Conservation (phyloP, 352 stramenopile species). For the Phytophthora brassicae region DNA sequence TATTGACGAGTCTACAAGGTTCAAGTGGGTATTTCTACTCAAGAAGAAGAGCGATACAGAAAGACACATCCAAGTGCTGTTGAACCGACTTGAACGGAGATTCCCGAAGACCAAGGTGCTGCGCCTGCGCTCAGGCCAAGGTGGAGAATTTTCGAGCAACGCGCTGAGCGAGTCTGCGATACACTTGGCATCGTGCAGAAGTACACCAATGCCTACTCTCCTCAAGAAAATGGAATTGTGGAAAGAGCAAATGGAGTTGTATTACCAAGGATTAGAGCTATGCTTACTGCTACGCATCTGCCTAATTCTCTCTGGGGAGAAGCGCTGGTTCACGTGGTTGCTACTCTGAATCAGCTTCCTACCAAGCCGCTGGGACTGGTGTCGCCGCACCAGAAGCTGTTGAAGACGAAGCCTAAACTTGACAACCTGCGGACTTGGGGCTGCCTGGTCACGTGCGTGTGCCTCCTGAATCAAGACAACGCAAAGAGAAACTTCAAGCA, state of each 20-base stretch:
- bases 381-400: no score
- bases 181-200: not conserved
- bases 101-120: not conserved
- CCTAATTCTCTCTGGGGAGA: no score
- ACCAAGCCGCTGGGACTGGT: no score
- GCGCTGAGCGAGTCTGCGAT: not conserved
- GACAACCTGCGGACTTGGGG: no score
- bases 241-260: constrained; percentile 7
- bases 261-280: no score
- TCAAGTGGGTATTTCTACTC: not conserved
- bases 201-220: constrained; percentile 2
- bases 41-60: not conserved
- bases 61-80: not conserved
- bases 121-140: not conserved
- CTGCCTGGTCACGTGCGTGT: not conserved
- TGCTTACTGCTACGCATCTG: no score
- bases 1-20: not conserved
- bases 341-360: no score
- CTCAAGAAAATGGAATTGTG: constrained; percentile 12
- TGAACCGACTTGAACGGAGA: not conserved
- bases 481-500: constrained; percentile 12
- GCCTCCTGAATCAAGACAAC: constrained; percentile 3
- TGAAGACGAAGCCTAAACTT: no score
- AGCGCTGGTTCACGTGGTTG: no score
- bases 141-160: not conserved